phyloP scores from a whole-genome alignment of 2,329 filamentous ascomycete species.

The Penicillium thymicola region DNA sequence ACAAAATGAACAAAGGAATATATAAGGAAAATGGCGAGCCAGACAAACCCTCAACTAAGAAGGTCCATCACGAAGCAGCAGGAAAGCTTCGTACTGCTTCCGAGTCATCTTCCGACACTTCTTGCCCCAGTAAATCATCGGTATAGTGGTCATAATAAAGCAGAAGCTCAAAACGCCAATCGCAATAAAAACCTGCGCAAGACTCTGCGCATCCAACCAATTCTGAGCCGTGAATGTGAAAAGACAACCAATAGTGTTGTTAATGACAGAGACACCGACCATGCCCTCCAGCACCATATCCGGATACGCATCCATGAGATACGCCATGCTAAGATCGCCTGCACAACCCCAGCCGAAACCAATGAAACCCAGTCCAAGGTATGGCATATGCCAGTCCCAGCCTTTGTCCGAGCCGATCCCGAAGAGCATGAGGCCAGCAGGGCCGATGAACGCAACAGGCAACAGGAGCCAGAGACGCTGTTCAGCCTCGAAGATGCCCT shows the following conservation, averaged over 20 bases:
- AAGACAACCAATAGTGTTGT: constrained; percentile 54
- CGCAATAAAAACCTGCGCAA: constrained; percentile 51
- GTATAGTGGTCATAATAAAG: constrained; percentile 50
- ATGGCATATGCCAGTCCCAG: constrained; percentile 54
- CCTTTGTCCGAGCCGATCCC: constrained; percentile 51
- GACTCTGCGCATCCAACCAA: constrained; percentile 48
- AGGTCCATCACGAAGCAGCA: constrained; percentile 46
- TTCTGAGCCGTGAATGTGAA: constrained; percentile 53
- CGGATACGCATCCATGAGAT: constrained; percentile 55
- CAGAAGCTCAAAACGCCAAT: constrained; percentile 52
- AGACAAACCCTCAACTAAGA: neutral
- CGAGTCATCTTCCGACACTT: constrained; percentile 48
- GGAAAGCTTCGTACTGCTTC: constrained; percentile 46
- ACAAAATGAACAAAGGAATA: neutral
- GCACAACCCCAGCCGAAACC: constrained; percentile 60
- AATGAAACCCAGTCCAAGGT: constrained; percentile 56
- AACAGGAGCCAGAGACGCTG: constrained; percentile 53
- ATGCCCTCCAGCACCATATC: constrained; percentile 58
- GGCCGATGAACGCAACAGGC: constrained; percentile 50
- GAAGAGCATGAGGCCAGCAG: constrained; percentile 53
- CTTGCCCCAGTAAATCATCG: constrained; percentile 57
- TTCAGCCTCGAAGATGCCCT: constrained; percentile 55
- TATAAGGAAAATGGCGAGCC: neutral
- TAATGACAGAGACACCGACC: constrained; percentile 57
- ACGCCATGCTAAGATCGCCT: constrained; percentile 55